Percentiles rank a stretch among this genome's conserved stretches.
These are phyloP conservation scores for Jaltomata sinuosa DNA, from an alignment of 257 asterid genomes.

Conservation along the genomic window DNA sequence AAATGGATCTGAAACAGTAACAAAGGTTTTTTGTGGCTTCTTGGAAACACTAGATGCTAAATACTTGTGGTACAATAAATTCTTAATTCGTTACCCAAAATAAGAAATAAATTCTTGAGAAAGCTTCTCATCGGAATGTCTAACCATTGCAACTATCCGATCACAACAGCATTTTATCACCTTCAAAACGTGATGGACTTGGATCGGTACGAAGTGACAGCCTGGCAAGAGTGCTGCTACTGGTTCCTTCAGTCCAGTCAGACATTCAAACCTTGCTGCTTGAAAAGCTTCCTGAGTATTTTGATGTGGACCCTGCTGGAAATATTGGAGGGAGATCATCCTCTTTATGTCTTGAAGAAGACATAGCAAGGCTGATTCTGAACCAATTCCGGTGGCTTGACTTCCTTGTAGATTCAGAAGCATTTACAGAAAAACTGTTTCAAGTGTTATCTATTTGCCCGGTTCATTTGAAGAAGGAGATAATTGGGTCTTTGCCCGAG, in stretches of 20 bases:
- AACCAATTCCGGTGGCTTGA: constrained; percentile 87
- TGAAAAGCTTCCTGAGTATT: constrained; percentile 83
- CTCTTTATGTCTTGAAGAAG: constrained; percentile 48
- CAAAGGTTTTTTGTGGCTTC: neutral
- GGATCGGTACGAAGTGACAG: constrained; percentile 44
- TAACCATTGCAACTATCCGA: neutral
- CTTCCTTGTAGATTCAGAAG: constrained; percentile 63
- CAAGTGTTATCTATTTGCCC: constrained; percentile 75
- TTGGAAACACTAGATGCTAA: neutral
- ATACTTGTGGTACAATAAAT: neutral
- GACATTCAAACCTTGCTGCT: constrained; percentile 59
- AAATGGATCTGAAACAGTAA: neutral
- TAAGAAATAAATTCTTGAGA: neutral
- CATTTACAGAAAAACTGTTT: constrained; percentile 59
- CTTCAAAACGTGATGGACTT: constrained; percentile 52
- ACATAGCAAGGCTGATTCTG: constrained; percentile 61
- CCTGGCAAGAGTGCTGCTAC: constrained; percentile 50
- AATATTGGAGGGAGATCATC: constrained; percentile 21
- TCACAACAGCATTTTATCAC: constrained; percentile 47
- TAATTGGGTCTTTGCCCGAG: constrained; percentile 76
- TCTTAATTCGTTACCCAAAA: neutral
- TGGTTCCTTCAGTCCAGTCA: constrained; percentile 59
- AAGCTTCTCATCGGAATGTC: neutral
- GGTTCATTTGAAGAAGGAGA: constrained; percentile 65
- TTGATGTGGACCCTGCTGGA: constrained; percentile 33